Evolutionary conservation across 345 rosid genomes (phyloP), one percentile per base, ranked within the genome.

Genomic region (Arabidopsis arenosa): DNA sequence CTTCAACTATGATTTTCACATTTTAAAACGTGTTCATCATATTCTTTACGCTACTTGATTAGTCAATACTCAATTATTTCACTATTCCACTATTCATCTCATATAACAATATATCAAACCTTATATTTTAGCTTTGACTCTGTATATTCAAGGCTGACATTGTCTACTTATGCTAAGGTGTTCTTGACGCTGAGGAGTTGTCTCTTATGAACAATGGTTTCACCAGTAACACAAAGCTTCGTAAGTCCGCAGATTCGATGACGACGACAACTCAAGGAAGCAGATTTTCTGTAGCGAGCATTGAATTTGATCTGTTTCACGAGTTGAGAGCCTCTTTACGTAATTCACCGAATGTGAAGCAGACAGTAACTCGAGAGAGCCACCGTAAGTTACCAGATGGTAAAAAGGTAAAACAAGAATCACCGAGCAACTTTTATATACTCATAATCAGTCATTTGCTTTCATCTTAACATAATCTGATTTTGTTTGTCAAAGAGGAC

Each of bases 141-240:
- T 30, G 2, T 55, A 3, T 15, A n/a, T 6, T 23, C 10, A 36
- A 53, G 15, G 47, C 1, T 56, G 13, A 49, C 12, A 8, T 58
- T 67, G 44, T 11, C 41, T 18, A n/a, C 4, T 40, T 18, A 39
- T 75, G 57, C 0, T 17, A 71, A 77, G 81, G 81, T 65, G 76
- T 77, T 72, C 81, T 77, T 64, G 73, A 77, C 57, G 63, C 68
- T 35, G 76, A 77, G 41, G 81, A 77, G 39, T 30, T 77, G 40
- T 72, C 68, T 41, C 40, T 77, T 4, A 57, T 77, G 33, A 77
- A 65, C 77, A 57, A 49, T 30, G 76, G 81, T 48, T 71, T 65
- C 73, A 65, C 15, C 9, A 58, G 4, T 39, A 56, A 48, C 36
- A 58, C 66, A 39, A 48, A 40, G 30, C 62, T 52, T 56, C 60